Conservation (phyloP, 2,329 filamentous ascomycete genomes). For the Ophiostoma ips region DNA sequence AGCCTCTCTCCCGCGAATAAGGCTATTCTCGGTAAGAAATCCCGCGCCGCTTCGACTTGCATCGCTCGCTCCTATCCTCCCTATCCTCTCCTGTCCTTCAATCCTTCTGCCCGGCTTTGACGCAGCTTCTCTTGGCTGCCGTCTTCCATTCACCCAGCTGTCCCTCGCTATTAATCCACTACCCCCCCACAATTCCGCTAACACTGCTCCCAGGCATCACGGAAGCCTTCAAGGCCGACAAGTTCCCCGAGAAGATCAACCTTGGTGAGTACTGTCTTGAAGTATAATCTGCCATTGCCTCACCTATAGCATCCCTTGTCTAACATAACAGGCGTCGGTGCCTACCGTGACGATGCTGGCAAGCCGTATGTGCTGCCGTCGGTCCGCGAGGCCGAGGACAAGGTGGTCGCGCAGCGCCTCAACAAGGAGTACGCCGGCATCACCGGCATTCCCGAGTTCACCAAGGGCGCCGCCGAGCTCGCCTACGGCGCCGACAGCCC, state of each 20-base stretch:
- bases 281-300: too few relatives aligned
- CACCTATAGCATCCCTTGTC: too few relatives aligned
- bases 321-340: slow-evolving; percentile 88
- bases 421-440: slow-evolving; percentile 99
- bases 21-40: slow-evolving; percentile 11
- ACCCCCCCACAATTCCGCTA: slow-evolving; percentile 6
- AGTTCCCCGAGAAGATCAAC: slow-evolving; percentile 93
- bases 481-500: slow-evolving; percentile 72
- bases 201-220: slow-evolving; percentile 55
- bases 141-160: slow-evolving; percentile 2
- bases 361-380: slow-evolving; percentile 97
- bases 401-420: slow-evolving; percentile 60
- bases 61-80: background rate
- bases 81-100: background rate
- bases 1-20: slow-evolving; percentile 1
- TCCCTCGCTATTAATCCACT: background rate
- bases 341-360: slow-evolving; percentile 95
- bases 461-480: slow-evolving; percentile 76
- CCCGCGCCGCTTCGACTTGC: background rate
- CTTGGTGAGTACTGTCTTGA: slow-evolving; percentile 51
- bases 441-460: slow-evolving; percentile 89
- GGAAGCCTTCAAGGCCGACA: slow-evolving; percentile 97
- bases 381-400: slow-evolving; percentile 76
- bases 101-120: background rate
- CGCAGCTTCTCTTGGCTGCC: background rate